Evolutionary conservation across 139 green algal species (phyloP).

Genomic region (Yamagishiella unicocca): DNA sequence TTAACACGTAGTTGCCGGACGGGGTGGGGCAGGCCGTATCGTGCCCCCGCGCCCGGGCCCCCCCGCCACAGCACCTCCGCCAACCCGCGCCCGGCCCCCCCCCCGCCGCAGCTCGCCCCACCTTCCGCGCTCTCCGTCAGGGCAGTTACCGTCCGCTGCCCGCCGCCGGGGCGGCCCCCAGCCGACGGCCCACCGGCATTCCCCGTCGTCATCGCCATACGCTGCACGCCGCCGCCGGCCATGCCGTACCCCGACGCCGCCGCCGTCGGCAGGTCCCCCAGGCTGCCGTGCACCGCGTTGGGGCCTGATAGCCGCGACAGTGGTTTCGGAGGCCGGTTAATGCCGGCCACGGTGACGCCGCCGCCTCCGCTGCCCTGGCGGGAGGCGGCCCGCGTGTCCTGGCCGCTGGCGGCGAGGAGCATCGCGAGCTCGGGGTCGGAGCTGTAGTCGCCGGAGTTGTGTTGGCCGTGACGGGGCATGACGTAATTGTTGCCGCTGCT

Average conservation of each 20-base stretch:
- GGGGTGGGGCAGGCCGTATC: not conserved
- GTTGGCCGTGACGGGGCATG: not conserved
- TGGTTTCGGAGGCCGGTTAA: conserved; percentile 9
- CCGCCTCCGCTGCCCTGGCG: not conserved
- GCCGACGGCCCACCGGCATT: not conserved
- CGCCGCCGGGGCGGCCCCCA: not conserved
- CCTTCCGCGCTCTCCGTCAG: conserved; percentile 4
- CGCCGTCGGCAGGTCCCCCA: conserved; percentile 9
- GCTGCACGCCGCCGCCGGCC: no score
- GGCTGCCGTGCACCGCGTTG: conserved; percentile 17
- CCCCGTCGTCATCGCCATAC: not conserved
- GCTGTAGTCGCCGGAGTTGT: not conserved
- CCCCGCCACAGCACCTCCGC: not conserved
- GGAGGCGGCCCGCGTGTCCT: not conserved
- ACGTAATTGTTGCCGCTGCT: not conserved
- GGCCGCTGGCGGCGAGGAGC: not conserved
- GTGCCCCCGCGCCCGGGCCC: no score
- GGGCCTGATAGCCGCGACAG: conserved; percentile 4
- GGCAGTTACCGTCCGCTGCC: not conserved
- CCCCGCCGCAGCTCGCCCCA: not conserved
- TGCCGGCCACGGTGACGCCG: not conserved
- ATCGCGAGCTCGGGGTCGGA: conserved; percentile 8
- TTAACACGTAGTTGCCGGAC: no score
- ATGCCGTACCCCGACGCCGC: not conserved
- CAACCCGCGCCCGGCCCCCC: not conserved